Percentiles rank a stretch among this genome's conserved stretches.
Evolutionary conservation across 257 asterid genomes (phyloP).

Genomic region (Fraxinus excelsior): DNA sequence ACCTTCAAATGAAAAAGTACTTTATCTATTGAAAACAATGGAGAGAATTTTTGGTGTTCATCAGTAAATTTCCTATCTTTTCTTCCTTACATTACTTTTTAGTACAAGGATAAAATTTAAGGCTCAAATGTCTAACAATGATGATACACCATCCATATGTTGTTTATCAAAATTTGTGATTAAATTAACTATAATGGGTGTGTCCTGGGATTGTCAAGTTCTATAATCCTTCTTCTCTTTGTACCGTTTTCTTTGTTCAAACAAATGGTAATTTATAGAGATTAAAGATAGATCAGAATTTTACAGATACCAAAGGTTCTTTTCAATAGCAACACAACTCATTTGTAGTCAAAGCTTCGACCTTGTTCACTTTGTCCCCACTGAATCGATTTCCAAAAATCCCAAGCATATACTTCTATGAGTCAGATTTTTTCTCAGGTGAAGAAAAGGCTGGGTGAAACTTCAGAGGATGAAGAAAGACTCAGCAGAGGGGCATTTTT

Average conservation of each 20-base stretch:
- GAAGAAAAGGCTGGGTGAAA: not conserved
- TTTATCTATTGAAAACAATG: no score
- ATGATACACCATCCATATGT: not conserved
- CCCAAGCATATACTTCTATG: not conserved
- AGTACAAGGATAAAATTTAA: not conserved
- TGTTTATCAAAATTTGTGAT: not conserved
- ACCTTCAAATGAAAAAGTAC: not conserved
- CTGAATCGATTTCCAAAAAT: not conserved
- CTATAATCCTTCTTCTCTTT: not conserved
- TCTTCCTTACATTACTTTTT: not conserved
- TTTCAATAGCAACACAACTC: no score
- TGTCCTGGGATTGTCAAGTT: not conserved
- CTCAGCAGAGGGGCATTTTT: not conserved
- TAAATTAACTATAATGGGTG: not conserved
- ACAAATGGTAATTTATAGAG: no score
- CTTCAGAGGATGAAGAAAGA: not conserved
- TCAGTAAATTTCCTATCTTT: no score
- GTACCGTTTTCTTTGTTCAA: not conserved
- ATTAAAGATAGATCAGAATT: no score
- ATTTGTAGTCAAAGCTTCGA: no score
- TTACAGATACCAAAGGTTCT: no score
- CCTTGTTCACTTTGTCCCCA: no score
- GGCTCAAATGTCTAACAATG: not conserved
- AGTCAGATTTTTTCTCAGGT: not conserved
- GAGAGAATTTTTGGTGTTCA: no score